phyloP scores from a whole-genome alignment of 2,329 filamentous ascomycete genomes.

The Metarhizium sp. region DNA sequence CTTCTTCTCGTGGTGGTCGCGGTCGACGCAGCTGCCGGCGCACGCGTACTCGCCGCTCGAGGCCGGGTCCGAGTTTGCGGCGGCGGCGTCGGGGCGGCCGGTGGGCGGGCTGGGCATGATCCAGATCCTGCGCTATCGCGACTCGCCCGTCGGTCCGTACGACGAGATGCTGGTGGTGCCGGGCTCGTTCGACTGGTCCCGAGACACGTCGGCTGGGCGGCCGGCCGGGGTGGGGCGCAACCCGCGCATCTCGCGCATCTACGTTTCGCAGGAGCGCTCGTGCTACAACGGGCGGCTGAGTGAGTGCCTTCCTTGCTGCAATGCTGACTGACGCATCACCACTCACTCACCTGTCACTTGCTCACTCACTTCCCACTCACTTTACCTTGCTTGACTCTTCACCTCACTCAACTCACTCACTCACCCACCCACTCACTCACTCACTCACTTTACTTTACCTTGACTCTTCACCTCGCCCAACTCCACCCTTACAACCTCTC shows the following conservation, averaged over 20 bases:
- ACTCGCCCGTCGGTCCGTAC: slow-evolving; percentile 43
- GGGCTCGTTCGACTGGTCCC: slow-evolving; percentile 33
- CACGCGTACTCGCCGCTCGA: slow-evolving; percentile 39
- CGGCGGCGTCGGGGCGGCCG: slow-evolving; percentile 18
- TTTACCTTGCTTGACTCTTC: too few relatives aligned
- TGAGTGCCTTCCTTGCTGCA: slow-evolving; percentile 16
- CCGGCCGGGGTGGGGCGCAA: slow-evolving; percentile 17
- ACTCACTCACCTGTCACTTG: too few relatives aligned
- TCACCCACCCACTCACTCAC: neutral
- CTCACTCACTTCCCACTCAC: too few relatives aligned
- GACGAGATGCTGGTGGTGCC: slow-evolving; percentile 42
- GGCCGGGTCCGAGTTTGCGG: slow-evolving; percentile 27
- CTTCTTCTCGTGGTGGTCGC: slow-evolving; percentile 31
- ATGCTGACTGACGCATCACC: too few relatives aligned
- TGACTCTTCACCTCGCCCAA: neutral
- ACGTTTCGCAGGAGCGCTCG: slow-evolving; percentile 42
- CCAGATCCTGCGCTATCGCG: slow-evolving; percentile 40
- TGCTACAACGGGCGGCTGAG: slow-evolving; percentile 43
- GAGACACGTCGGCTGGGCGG: slow-evolving; percentile 23
- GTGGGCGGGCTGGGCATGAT: slow-evolving; percentile 37
- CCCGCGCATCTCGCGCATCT: slow-evolving; percentile 38
- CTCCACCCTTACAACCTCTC: too few relatives aligned
- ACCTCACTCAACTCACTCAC: neutral
- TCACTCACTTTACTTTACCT: neutral
- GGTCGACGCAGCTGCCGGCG: slow-evolving; percentile 20